Evolutionary conservation across 2,329 filamentous ascomycete species (phyloP), one percentile per base, ranked within the genome.

Genomic region (Exophiala bonariae): DNA sequence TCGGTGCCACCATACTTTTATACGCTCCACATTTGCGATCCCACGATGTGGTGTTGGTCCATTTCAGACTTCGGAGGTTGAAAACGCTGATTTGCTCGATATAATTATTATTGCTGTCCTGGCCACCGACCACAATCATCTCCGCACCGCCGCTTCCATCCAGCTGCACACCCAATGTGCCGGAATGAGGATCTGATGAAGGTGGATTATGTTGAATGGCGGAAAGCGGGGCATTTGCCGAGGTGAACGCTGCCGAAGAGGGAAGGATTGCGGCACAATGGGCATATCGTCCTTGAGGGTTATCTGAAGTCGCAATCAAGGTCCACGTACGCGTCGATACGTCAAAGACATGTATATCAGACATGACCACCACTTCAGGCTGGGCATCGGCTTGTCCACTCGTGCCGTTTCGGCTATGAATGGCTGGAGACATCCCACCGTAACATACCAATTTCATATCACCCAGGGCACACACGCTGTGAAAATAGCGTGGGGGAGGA

Each of bases 61-160:
- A 99, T 69, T 93, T 95, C 50, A 97, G 72, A 65, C 89, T 96
- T 39, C 93, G 82, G 19, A 99, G 75, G 62, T 99, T 99, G 75
- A 99, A 99, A 2, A 99, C 89, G 64, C 90, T 97, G 55, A 99
- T 95, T 68, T 99, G 90, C 68, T 99, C 92, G 58, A 99, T 99
- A 64, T 99, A 99, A 66, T 96, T 91, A 66, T 99, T 99, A n/a
- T 86, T 86, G 44, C 88, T 93, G 63, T 99, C 93, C 67, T 99
- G 93, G 0, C 93, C 93, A 50, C 93, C 93, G 6, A 97, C 91
- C 11, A 99, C 86, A 4, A 99, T 81, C 92, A 99, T 96, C 66
- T 99, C 92, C 2, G 93, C 89, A 23, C 93, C 93, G 13, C 93
- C 93, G 16, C 83, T 82, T 1, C 93, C 92, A 66, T 99, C 91